These are phyloP conservation scores for Xylaria intraflava DNA, from an alignment of 495 filamentous ascomycete species.

Conservation along the genomic window DNA sequence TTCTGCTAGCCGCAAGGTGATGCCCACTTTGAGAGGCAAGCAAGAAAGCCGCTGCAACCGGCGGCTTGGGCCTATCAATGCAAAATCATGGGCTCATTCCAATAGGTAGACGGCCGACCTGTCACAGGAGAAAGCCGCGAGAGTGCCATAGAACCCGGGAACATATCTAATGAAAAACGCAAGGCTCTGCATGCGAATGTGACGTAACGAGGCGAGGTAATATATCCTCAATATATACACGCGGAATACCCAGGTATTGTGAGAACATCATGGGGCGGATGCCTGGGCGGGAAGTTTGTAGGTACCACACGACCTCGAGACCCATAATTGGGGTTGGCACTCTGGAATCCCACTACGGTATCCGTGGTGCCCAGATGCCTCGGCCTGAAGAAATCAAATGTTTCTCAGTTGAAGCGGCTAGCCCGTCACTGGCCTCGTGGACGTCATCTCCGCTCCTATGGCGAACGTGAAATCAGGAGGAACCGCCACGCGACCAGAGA, in stretches of 20 bases:
- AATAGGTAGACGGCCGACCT: too few relatives aligned
- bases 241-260: too few relatives aligned
- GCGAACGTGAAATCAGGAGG: neutral
- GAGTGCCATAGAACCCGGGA: too few relatives aligned
- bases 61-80: neutral
- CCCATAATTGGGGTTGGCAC: neutral
- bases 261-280: too few relatives aligned
- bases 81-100: too few relatives aligned
- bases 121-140: too few relatives aligned
- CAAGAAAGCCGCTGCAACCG: neutral
- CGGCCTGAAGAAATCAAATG: neutral
- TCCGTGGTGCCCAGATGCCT: neutral
- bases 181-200: neutral
- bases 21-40: neutral
- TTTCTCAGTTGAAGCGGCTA: neutral
- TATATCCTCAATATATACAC: too few relatives aligned
- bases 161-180: neutral
- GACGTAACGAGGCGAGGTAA: too few relatives aligned
- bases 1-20: neutral
- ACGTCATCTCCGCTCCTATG: neutral
- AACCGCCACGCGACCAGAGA: neutral
- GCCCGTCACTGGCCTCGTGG: neutral
- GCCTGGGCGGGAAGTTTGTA: too few relatives aligned
- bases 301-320: neutral
- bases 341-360: neutral